These are phyloP conservation scores for Lactarius sanguifluus DNA, from an alignment of 768 basidiomycete species.

Conservation along the genomic window DNA sequence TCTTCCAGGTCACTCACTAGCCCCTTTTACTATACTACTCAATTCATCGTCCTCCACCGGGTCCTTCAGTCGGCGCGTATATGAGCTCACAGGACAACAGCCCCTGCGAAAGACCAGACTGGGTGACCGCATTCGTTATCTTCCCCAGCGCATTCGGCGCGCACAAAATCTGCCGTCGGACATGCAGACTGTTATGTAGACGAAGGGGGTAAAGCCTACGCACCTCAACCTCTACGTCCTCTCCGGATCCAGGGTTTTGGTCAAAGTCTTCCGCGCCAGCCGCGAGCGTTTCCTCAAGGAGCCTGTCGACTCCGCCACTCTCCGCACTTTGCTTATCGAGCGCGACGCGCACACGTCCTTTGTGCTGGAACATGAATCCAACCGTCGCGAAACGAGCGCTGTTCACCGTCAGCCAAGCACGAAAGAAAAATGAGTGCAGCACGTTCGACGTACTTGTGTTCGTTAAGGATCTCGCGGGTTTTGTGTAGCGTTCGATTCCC, in stretches of 20 bases:
- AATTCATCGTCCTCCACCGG: conserved; percentile 29
- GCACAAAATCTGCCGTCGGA: conserved; percentile 24
- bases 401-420: background rate
- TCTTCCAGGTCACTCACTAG: conserved; percentile 28
- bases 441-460: conserved; percentile 26
- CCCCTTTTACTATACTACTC: conserved; percentile 11
- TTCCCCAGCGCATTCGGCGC: conserved; percentile 21
- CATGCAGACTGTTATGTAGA: background rate
- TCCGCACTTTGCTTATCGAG: conserved; percentile 13
- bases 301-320: conserved; percentile 15
- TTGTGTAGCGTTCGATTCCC: conserved; percentile 26
- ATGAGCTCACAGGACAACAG: conserved; percentile 27
- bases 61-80: conserved; percentile 29
- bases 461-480: conserved; percentile 27
- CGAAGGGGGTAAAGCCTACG: background rate
- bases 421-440: background rate
- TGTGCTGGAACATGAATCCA: conserved; percentile 28
- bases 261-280: conserved; percentile 30
- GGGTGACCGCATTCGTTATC: conserved; percentile 19
- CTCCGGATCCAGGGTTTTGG: background rate
- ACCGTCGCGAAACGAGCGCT: conserved; percentile 30
- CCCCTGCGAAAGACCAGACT: conserved; percentile 19
- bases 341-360: conserved; percentile 25
- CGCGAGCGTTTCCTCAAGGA: conserved; percentile 23
- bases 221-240: conserved; percentile 25